These are phyloP conservation scores for Hemileccinum impolitum DNA, from an alignment of 768 basidiomycete genomes.

Conservation along the genomic window DNA sequence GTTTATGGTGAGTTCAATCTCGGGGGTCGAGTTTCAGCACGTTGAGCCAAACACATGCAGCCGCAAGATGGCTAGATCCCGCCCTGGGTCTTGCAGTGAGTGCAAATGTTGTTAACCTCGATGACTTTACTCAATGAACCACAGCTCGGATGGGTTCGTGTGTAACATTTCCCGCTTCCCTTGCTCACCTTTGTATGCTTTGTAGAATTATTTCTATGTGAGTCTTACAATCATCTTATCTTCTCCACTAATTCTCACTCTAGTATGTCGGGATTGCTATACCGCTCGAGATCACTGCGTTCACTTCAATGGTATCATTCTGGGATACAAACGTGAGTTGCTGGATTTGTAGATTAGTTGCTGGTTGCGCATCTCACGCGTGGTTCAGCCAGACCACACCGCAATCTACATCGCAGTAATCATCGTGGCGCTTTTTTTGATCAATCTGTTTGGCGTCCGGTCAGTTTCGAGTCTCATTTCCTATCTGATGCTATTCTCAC, in stretches of 20 bases:
- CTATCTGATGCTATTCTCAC: conserved; percentile 34
- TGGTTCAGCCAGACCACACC: conserved; percentile 33
- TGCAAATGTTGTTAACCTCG: not conserved
- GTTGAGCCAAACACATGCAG: conserved; percentile 9
- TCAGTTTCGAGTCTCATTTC: conserved; percentile 35
- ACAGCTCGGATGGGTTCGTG: conserved; percentile 26
- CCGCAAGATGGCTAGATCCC: conserved; percentile 32
- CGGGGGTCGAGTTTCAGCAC: not conserved
- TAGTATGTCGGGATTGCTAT: conserved; percentile 36
- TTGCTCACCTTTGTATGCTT: not conserved
- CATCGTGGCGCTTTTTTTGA: conserved; percentile 36
- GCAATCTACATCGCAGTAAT: conserved; percentile 39
- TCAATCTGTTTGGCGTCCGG: conserved; percentile 47
- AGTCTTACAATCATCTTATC: not conserved
- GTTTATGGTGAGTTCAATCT: conserved; percentile 21
- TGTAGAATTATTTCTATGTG: conserved; percentile 35
- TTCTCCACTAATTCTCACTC: not conserved
- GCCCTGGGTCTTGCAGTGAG: conserved; percentile 31
- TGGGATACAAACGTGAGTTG: conserved; percentile 40
- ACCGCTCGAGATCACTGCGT: conserved; percentile 50
- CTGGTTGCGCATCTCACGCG: conserved; percentile 9
- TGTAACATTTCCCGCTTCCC: not conserved
- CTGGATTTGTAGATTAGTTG: not conserved
- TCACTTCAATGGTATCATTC: conserved; percentile 47
- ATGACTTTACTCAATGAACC: not conserved